These are phyloP conservation scores for Trichoderma brevicompactum DNA, from an alignment of 2,329 filamentous ascomycete species.

Conservation along the genomic window DNA sequence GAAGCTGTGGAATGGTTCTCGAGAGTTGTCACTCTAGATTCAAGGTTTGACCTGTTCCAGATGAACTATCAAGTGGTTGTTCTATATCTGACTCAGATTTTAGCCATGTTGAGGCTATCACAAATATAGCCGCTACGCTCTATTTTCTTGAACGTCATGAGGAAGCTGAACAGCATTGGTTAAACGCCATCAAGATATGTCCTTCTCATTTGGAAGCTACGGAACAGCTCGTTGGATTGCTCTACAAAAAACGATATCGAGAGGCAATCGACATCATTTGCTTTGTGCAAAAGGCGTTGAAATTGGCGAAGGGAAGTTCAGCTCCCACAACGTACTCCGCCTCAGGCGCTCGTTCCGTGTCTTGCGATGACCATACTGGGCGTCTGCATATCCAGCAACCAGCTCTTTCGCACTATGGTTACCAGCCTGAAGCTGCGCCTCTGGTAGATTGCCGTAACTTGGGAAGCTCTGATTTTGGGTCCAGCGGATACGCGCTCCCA, in stretches of 20 bases:
- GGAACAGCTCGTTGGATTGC: conserved; percentile 86
- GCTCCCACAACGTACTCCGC: background rate
- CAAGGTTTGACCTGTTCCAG: conserved; percentile 52
- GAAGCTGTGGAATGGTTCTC: conserved; percentile 77
- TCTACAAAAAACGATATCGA: conserved; percentile 80
- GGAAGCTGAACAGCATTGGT: conserved; percentile 87
- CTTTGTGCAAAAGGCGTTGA: conserved; percentile 76
- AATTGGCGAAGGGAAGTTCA: conserved; percentile 41
- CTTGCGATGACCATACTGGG: background rate
- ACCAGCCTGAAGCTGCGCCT: background rate
- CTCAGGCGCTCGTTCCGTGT: background rate
- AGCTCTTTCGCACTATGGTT: background rate
- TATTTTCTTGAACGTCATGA: conserved; percentile 80
- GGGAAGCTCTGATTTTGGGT: conserved; percentile 39
- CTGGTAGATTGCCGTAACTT: conserved; percentile 29
- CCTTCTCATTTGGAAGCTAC: conserved; percentile 93
- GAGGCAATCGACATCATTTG: conserved; percentile 89
- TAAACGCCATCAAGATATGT: conserved; percentile 77
- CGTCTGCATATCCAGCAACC: background rate
- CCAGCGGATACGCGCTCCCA: conserved; percentile 75
- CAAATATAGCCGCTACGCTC: conserved; percentile 87
- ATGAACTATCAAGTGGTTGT: conserved; percentile 40
- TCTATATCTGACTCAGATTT: conserved; percentile 39
- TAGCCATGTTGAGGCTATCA: conserved; percentile 89
- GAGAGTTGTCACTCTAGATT: conserved; percentile 61